phyloP scores from a whole-genome alignment of 768 basidiomycete genomes.

The Collybia nuda region DNA sequence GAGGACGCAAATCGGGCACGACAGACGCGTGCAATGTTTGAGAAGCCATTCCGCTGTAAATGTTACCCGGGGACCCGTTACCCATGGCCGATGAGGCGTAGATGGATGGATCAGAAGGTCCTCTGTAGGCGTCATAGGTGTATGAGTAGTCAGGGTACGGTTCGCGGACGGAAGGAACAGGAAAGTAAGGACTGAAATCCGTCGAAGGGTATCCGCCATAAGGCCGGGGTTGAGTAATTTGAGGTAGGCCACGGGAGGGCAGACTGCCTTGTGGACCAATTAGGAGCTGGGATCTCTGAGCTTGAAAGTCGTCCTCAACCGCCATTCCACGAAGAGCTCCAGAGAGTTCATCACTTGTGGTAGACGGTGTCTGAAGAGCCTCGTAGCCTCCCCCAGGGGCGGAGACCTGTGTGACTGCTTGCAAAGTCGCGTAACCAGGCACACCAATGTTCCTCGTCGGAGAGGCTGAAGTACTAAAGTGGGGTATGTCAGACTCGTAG shows the following conservation, averaged over 20 bases:
- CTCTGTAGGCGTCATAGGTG: conserved; percentile 42
- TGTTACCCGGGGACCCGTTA: conserved; percentile 38
- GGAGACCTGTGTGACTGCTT: conserved; percentile 3
- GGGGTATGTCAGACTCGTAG: conserved; percentile 37
- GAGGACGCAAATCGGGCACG: conserved; percentile 40
- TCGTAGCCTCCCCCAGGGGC: conserved; percentile 11
- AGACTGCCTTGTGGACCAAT: conserved; percentile 24
- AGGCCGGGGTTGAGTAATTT: conserved; percentile 41
- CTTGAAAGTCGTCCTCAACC: conserved; percentile 24
- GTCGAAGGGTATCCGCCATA: conserved; percentile 52
- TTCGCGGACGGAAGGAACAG: conserved; percentile 47
- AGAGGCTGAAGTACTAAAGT: conserved; percentile 42
- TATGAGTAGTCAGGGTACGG: conserved; percentile 57
- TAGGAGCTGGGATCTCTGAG: conserved; percentile 12
- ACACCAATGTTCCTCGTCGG: conserved; percentile 39
- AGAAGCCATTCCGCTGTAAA: conserved; percentile 49
- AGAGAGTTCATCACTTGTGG: conserved; percentile 54
- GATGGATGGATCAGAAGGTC: conserved; percentile 45
- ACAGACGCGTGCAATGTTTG: conserved; percentile 43
- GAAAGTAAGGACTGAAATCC: conserved; percentile 64
- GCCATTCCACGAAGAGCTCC: conserved; percentile 52
- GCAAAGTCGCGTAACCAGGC: conserved; percentile 22
- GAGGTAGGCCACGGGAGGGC: conserved; percentile 40
- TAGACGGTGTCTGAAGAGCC: conserved; percentile 30
- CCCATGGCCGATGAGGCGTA: conserved; percentile 50